Base-by-base conservation (phyloP, 2,329 filamentous ascomycete species). In the Penicillium griseofulvum region DNA sequence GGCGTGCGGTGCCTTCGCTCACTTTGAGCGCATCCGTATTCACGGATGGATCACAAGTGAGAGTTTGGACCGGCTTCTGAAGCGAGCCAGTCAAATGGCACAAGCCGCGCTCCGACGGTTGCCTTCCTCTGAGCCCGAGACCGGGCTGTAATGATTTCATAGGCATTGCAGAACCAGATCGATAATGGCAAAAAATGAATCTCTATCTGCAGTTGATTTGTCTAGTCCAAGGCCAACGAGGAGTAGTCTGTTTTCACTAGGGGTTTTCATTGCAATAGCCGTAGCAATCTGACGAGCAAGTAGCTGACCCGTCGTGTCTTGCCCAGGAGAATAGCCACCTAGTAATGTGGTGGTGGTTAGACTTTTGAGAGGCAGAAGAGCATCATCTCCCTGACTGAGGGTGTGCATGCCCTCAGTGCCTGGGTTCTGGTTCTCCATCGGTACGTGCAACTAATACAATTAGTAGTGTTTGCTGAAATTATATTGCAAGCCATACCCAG, bases 261-360 rank as follows among this genome's bases (percentile, higher is more conserved):
- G 86, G 49, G 89, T 81, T 59, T 86, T 86, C 56, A 87, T 84
- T 17, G 87, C 81, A 56, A 99, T 83, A 37, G 88, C 84, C 67
- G 87, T 95, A 5, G 88, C 94, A 62, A 97, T 87, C 67, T 97
- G 93, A 41, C 90, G 90, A 3, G 92, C 92, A 67, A 95, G 88
- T 1, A 97, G 83, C 71, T 97, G 92, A 1, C 91, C 93, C 5
- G 95, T 74, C 0, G 88, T 90, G 68, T 97, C 91, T 41, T 91
- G 83, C 44, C 89, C 86, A 49, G 87, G 81, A 31, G 87, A 86
- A 43, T 92, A 91, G 10, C 88, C 91, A 2, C 94, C 94, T 0
- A 99, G 80, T 3, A 99, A 78, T 0, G 91, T 96, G 36, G 86
- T 93, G 1, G 94, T 90, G 0, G 90, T 96, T 39, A 97, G 81